Base-by-base conservation (phyloP, 225 moss, liverwort and hornwort genomes). In the Lunularia cruciata region DNA sequence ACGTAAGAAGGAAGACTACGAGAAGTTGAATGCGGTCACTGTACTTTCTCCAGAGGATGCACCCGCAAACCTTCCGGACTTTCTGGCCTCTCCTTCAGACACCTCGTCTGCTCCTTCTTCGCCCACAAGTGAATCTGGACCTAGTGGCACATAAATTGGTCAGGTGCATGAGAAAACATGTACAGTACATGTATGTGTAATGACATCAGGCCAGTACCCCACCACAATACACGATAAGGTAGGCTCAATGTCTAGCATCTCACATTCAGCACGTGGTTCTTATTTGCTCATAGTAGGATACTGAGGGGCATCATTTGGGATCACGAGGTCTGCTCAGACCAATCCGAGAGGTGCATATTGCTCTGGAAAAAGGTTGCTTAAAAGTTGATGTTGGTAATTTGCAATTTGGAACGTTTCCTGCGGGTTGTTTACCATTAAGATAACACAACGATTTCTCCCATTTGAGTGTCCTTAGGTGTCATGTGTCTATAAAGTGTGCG, bases 1-100 rank as follows among this genome's bases (percentile, higher is more conserved):
- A 3, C 79, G 95, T 8, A 95, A 92, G 68, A 95, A 90, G 60
- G 56, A 31, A 35, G 92, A 90, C 54, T 95, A 95, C 73, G 84
- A 87, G 46, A 79, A 76, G n/a, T 63, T 75, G 31, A 86, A 73
- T 63, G 81, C 81, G 38, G 54, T n/a, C 37, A 70, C 65, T 14
- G 71, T 74, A 0, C 49, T 76, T 35, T 31, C 72, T 18, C 76
- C 80, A 27, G 57, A 67, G 31, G 76, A 81, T 60, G 75, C 72
- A 43, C 42, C 69, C 14, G 38, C 39, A n/a, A 38, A 27, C 16
- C 55, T 49, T 34, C 52, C 67, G 20, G 67, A 53, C 37, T 33
- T 53, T 11, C 49, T 34, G 9, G 62, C 25, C 3, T 27, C 62
- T 34, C 20, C 60, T 0, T 47, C 49, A 22, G 18, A 19, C 19